Evolutionary conservation across 2,329 filamentous ascomycete genomes (phyloP), one percentile per base, ranked within the genome.

Genomic region (Aureobasidium sp.): DNA sequence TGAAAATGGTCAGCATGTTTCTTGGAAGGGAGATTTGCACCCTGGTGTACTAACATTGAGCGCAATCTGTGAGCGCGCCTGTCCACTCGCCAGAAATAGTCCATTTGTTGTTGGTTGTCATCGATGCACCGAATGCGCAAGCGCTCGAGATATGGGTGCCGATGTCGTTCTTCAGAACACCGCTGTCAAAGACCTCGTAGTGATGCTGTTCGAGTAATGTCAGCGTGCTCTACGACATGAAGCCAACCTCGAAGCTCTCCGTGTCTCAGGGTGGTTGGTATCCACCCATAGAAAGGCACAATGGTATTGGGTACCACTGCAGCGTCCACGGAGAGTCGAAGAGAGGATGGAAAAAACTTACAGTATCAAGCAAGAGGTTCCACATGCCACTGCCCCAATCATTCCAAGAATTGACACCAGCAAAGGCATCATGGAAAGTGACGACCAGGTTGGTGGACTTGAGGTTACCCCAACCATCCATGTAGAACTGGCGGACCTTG

Each of bases 11-110:
- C 77, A 57, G 41, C 20, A 44, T 22, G 20, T 44, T 44, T 22
- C 7, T 44, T 25, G 4, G 3, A 8, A 25, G 29, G 3, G 2
- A 5, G 14, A 25, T 5, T 25, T 2, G 11, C 14, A 22, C 8
- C 2, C 7, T 44, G 2, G 4, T 25, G 17, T 11, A 20, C 9
- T 44, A 44, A 20, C 41, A 44, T 14, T 45, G 3, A 4, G 42
- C 20, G 2, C 42, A 45, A 2, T 45, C 42, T 1, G 17, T n/a
- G 2, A 27, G 15, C 22, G 74, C 78, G 20, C 77, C 78, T 5
- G 75, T 76, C 76, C 76, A 80, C 58, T 80, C 78, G 61, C 78
- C 78, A 5, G 76, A 66, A 57, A 80, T 77, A 44, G 78, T 80
- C 71, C 71, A 74, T 66, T 79, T 79, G 68, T 75, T 75, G 63